These are phyloP conservation scores for Solanum aculeatissimum DNA, from an alignment of 305 asterid species.

Conservation along the genomic window DNA sequence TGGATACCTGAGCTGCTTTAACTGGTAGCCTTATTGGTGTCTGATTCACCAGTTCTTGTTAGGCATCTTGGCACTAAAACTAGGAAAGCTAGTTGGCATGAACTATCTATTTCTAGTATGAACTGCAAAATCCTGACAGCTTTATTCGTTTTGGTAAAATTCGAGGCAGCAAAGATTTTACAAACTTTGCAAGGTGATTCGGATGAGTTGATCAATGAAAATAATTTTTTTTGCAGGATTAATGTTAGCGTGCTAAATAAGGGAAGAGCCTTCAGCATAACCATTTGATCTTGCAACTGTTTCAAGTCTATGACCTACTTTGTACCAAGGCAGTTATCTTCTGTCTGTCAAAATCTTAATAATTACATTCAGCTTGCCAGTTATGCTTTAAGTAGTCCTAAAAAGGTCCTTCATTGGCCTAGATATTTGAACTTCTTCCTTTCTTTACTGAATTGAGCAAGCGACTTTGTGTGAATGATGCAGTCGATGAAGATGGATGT, in stretches of 20 bases:
- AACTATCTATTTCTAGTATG: neutral
- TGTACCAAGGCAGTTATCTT: neutral
- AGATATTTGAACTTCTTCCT: neutral
- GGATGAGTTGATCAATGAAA: neutral
- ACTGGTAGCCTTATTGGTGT: neutral
- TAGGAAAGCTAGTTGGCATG: neutral
- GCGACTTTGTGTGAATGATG: neutral
- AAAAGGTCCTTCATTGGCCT: neutral
- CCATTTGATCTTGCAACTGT: neutral
- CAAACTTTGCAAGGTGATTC: neutral
- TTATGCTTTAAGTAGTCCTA: neutral
- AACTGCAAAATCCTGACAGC: neutral
- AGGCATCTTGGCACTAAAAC: neutral
- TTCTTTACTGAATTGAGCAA: neutral
- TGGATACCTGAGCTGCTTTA: neutral
- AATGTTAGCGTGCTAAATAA: neutral
- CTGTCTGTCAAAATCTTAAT: neutral
- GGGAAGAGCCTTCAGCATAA: neutral
- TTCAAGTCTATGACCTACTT: neutral
- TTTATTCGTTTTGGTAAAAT: neutral
- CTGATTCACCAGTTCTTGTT: neutral
- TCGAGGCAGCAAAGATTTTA: neutral
- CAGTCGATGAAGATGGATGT: neutral
- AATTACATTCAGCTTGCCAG: neutral
- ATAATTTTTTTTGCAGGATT: neutral